Base-by-base conservation (phyloP, 163 green algal species). In the Scenedesmus sp. region DNA sequence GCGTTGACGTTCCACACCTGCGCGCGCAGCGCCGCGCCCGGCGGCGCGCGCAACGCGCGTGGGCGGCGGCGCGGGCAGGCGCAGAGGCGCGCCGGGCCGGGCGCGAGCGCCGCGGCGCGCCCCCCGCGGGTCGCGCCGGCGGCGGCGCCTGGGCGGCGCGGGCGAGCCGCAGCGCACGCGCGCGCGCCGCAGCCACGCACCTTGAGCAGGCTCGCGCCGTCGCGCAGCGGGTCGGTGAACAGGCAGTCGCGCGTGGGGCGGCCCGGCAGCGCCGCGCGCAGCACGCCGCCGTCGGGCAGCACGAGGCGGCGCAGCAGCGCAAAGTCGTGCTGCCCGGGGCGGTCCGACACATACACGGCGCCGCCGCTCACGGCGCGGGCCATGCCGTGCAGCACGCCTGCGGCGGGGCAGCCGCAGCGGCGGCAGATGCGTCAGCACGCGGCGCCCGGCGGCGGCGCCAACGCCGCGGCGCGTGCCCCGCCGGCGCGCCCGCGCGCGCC, bases 341-440 rank as follows among this genome's bases (percentile, higher is more conserved):
- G 93, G 84, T 99, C 96, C 29, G 84, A 93, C 10, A 99, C 94
- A 82, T 99, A 99, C 42, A 99, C 91, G 0, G 92, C 88, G 22
- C 92, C 92, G 31, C 95, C 95, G 50, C 86, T 92, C 18, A 98
- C 87, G 0, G 92, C 93, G 20, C 96, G 85, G 15, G 94, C 94
- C n/a, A 88, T 85, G n/a, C 89, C 95, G 72, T 97, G 93, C 51
- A 94, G 84, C 18, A 77, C n/a, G 22, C 53, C 75, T 66, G 60
- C 71, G 33, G 56, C 42, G 47, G 92, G 39, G n/a, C n/a, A n/a
- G n/a, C n/a, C n/a, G n/a, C n/a, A n/a, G n/a, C n/a, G n/a, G n/a
- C n/a, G n/a, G n/a, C n/a, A n/a, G n/a, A n/a, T n/a, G n/a, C n/a
- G n/a, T n/a, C n/a, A n/a, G n/a, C n/a, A n/a, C n/a, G n/a, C n/a